phyloP scores from a whole-genome alignment of 208 protist genomes.

The Wallacemonas sp. region DNA sequence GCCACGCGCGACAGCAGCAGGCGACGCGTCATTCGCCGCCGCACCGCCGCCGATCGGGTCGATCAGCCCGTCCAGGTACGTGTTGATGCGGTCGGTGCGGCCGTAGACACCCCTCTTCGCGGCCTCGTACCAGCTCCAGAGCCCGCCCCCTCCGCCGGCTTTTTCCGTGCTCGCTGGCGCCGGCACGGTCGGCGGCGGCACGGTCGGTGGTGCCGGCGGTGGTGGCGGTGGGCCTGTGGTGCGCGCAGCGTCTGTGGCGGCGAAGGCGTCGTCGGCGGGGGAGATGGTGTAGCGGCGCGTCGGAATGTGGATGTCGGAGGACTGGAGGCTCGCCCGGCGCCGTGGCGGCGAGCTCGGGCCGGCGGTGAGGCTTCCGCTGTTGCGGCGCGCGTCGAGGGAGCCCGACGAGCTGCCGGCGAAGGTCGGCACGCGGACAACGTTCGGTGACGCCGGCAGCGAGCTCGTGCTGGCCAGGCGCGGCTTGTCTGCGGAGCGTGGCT shows the following conservation, averaged over 20 bases:
- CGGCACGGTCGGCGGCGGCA: too few species aligned
- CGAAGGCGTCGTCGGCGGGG: neutral
- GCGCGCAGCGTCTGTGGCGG: too few species aligned
- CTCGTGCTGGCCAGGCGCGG: neutral
- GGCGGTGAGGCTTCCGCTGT: neutral
- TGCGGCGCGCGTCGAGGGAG: neutral
- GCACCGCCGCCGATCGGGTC: conserved; percentile 26
- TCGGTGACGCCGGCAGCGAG: neutral
- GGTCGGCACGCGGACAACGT: neutral
- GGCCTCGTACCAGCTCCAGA: conserved; percentile 26
- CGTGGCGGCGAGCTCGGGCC: conserved; percentile 1
- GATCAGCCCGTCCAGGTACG: conserved; percentile 39
- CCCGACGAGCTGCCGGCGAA: neutral
- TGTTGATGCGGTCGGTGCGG: conserved; percentile 21
- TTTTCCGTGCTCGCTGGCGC: conserved; percentile 8
- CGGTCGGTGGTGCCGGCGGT: neutral
- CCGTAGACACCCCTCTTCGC: conserved; percentile 15
- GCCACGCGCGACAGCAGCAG: too few species aligned
- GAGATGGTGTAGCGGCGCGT: conserved; percentile 3
- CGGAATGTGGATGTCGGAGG: neutral
- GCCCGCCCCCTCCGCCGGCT: neutral
- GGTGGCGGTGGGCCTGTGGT: too few species aligned
- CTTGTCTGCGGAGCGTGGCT: neutral
- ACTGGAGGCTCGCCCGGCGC: neutral
- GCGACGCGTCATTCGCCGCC: neutral